Conservation (phyloP, 805 yeast species). For the Citeromyces nyonsensis region DNA sequence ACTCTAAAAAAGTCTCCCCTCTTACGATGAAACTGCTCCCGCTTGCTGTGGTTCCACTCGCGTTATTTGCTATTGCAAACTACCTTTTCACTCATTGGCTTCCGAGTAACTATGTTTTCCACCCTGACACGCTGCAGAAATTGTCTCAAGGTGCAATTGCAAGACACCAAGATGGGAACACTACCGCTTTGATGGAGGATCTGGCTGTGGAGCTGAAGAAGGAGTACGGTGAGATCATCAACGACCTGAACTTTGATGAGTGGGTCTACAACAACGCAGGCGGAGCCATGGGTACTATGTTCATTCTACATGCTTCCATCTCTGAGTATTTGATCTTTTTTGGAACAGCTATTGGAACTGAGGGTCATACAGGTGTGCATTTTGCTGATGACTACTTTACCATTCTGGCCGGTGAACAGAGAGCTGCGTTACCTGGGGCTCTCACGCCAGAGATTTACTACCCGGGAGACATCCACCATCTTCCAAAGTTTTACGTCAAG, state of each 20-base stretch:
- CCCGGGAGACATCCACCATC: conserved; percentile 82
- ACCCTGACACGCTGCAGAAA: conserved; percentile 39
- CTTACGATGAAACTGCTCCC: conserved; percentile 9
- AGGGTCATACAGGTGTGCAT: conserved; percentile 92
- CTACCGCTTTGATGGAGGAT: conserved; percentile 47
- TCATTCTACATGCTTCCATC: conserved; percentile 86
- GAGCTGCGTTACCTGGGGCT: conserved; percentile 54
- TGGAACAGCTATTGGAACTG: conserved; percentile 89
- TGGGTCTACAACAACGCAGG: conserved; percentile 98
- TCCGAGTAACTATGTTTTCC: conserved; percentile 59
- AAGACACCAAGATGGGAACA: conserved; percentile 37
- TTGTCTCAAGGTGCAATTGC: conserved; percentile 40
- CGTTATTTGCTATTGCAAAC: conserved; percentile 15
- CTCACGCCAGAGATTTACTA: conserved; percentile 51
- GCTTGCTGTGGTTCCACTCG: conserved; percentile 8
- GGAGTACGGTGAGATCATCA: conserved; percentile 62
- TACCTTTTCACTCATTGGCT: conserved; percentile 43
- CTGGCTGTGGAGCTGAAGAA: conserved; percentile 41
- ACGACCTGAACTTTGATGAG: conserved; percentile 57
- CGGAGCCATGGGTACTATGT: conserved; percentile 96
- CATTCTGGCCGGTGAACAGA: conserved; percentile 67
- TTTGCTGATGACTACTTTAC: conserved; percentile 97
- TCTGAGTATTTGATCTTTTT: conserved; percentile 87
- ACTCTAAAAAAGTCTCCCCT: conserved; percentile 3
- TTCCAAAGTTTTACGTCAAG: conserved; percentile 56